Percentiles rank a stretch among this genome's conserved stretches.
Evolutionary conservation across 345 rosid species (phyloP).

Genomic region (Salix suchowensis): DNA sequence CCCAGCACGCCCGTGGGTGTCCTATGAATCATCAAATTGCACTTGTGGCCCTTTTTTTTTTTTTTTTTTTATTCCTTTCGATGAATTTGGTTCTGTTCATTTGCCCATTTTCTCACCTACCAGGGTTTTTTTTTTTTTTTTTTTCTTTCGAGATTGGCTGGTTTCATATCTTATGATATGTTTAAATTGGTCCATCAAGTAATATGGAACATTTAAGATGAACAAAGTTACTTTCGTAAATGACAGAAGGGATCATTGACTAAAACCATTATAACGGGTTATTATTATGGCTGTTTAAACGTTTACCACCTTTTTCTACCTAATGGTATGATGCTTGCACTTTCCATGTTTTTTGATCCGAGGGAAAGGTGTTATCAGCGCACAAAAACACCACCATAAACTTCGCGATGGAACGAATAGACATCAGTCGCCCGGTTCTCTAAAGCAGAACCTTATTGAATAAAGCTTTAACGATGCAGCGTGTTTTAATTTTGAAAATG

Average conservation of each 20-base stretch:
- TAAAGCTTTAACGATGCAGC: neutral
- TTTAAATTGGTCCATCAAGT: neutral
- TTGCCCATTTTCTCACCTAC: neutral
- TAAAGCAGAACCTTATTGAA: neutral
- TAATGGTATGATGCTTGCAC: neutral
- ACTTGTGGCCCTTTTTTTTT: constrained; percentile 12
- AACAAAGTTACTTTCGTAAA: constrained; percentile 1
- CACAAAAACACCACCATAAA: neutral
- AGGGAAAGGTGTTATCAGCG: neutral
- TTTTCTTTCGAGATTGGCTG: neutral
- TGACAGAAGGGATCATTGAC: constrained; percentile 5
- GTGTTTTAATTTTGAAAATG: neutral
- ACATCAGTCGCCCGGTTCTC: neutral
- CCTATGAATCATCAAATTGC: constrained; percentile 28
- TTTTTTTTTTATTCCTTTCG: neutral
- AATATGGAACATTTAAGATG: neutral
- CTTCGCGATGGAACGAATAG: neutral
- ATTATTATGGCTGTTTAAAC: constrained; percentile 9
- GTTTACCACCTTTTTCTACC: constrained; percentile 5
- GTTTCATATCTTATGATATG: neutral
- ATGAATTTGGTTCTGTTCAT: neutral
- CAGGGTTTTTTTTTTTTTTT: neutral
- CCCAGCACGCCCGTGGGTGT: constrained; percentile 34
- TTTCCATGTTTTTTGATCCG: neutral
- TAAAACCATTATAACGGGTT: constrained; percentile 5